Conservation (phyloP, 208 protist genomes). For the Leishmania turanica region DNA sequence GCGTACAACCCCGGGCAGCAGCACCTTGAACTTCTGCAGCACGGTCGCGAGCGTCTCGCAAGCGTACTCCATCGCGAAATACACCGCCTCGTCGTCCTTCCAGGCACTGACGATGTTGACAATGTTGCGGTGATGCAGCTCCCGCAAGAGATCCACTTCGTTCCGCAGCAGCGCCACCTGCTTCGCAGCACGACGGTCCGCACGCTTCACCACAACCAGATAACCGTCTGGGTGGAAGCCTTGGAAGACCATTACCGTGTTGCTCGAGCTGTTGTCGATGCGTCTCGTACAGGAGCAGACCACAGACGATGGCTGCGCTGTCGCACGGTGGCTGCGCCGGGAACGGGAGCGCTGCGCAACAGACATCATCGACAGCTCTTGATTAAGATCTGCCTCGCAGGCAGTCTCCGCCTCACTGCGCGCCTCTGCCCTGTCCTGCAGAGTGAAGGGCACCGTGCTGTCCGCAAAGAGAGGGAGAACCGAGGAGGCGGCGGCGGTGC, state of each 20-base stretch:
- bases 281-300: slow-evolving; percentile 24
- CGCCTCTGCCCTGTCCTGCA: background rate
- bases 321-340: slow-evolving; percentile 4
- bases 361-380: slow-evolving; percentile 25
- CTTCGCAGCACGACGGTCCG: slow-evolving; percentile 24
- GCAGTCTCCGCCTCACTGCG: background rate
- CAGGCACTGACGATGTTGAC: slow-evolving; percentile 59
- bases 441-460: background rate
- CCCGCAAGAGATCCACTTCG: slow-evolving; percentile 58
- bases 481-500: slow-evolving; percentile 1
- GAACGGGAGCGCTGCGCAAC: slow-evolving; percentile 27
- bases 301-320: slow-evolving; percentile 1
- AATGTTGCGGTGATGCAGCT: slow-evolving; percentile 66
- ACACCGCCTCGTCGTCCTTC: slow-evolving; percentile 45
- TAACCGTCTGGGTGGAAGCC: slow-evolving; percentile 42
- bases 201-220: slow-evolving; percentile 64
- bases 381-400: slow-evolving; percentile 10
- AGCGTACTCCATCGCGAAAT: slow-evolving; percentile 72
- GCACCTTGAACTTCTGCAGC: slow-evolving; percentile 45
- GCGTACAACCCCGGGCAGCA: slow-evolving; percentile 47
- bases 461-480: slow-evolving; percentile 2
- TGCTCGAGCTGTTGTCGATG: slow-evolving; percentile 3
- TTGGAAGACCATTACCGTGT: slow-evolving; percentile 17
- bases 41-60: slow-evolving; percentile 63
- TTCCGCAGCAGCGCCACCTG: slow-evolving; percentile 36